phyloP scores from a whole-genome alignment of 1,284 basidiomycete genomes.

The Acaromyces ingoldii region DNA sequence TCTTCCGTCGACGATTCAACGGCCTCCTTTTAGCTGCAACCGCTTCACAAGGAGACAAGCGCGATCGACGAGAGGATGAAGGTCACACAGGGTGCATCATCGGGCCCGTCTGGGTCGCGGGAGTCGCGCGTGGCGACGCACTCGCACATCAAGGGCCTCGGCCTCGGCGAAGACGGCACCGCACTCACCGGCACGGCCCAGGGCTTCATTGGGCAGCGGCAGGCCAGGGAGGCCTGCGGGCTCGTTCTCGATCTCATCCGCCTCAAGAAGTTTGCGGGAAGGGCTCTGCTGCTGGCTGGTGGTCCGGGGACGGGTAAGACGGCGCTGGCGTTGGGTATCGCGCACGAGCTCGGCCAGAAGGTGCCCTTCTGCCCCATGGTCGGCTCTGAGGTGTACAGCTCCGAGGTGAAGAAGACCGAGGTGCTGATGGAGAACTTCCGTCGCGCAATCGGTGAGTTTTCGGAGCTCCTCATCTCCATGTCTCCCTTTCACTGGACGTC shows the following conservation, averaged over 20 bases:
- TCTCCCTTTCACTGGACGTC: too few species aligned
- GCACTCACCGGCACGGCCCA: constrained; percentile 65
- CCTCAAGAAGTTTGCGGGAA: constrained; percentile 83
- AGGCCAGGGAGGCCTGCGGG: constrained; percentile 89
- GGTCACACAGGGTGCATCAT: constrained; percentile 4
- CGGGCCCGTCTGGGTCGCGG: constrained; percentile 14
- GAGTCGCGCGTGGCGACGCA: constrained; percentile 70
- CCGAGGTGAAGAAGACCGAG: constrained; percentile 98
- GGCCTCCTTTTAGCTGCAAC: too few species aligned
- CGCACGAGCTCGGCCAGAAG: constrained; percentile 87
- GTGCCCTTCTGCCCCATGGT: constrained; percentile 99
- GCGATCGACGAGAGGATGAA: neutral
- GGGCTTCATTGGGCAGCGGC: constrained; percentile 85
- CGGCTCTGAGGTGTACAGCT: constrained; percentile 90
- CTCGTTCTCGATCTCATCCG: constrained; percentile 86
- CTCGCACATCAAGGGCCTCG: constrained; percentile 93
- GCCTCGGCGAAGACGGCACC: constrained; percentile 76
- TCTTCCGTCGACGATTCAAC: too few species aligned
- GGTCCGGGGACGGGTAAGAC: constrained; percentile 93
- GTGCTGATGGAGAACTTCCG: constrained; percentile 94
- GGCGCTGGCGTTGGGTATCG: constrained; percentile 84
- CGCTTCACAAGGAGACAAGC: too few species aligned
- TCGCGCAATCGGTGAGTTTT: constrained; percentile 78
- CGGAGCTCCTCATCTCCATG: neutral
- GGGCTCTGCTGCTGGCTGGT: constrained; percentile 78